These are phyloP conservation scores for Pichia phayaonensis DNA, from an alignment of 805 yeast species.

Conservation along the genomic window DNA sequence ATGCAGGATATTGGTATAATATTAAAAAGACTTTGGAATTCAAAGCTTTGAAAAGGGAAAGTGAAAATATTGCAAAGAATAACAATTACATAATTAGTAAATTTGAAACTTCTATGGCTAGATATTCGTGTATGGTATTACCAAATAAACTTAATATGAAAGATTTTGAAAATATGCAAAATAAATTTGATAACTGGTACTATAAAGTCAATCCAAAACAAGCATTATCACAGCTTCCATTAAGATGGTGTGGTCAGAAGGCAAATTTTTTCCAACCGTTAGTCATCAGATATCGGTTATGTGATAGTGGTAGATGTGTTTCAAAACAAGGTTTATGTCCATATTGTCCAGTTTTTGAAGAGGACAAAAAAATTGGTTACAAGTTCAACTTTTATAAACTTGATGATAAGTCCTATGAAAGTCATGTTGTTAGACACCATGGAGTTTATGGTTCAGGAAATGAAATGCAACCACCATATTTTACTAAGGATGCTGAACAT, in stretches of 20 bases:
- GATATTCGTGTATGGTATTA: background rate
- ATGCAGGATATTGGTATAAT: background rate
- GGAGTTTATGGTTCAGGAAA: constrained; percentile 27
- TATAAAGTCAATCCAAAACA: constrained; percentile 5
- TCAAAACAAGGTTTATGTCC: constrained; percentile 26
- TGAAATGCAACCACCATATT: constrained; percentile 22
- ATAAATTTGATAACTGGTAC: constrained; percentile 3
- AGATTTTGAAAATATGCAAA: background rate
- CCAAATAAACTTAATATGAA: constrained; percentile 5
- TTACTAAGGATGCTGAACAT: background rate
- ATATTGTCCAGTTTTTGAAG: constrained; percentile 18
- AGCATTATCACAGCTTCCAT: constrained; percentile 1
- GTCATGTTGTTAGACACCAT: constrained; percentile 27
- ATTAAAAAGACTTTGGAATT: background rate
- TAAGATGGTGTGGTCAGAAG: constrained; percentile 2
- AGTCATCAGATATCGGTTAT: constrained; percentile 17
- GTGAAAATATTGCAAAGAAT: background rate
- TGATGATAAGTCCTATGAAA: constrained; percentile 24
- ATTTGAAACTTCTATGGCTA: background rate
- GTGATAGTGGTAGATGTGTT: constrained; percentile 12
- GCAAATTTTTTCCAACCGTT: constrained; percentile 12
- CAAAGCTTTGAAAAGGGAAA: background rate
- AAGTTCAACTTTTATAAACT: constrained; percentile 19
- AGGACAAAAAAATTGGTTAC: background rate
- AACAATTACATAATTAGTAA: background rate